Conservation (phyloP, 2,329 filamentous ascomycete genomes). For the Penicillium rolfsii region DNA sequence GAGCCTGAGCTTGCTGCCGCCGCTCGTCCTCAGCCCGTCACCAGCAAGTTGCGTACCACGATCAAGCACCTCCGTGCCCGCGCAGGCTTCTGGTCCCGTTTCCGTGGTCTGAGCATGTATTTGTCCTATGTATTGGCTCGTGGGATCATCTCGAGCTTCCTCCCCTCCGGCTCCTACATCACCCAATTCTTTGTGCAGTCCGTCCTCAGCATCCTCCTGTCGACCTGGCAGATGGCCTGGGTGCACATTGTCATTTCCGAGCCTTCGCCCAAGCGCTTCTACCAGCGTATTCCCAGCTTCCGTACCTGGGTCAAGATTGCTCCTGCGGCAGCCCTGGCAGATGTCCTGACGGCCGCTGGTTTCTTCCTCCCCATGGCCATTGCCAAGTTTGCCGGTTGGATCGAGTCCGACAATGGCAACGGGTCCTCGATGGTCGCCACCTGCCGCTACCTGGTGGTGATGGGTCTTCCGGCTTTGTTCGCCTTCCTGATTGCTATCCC, state of each 20-base stretch:
- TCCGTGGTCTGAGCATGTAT: constrained; percentile 67
- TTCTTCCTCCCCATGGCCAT: constrained; percentile 46
- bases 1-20: constrained; percentile 49
- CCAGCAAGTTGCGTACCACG: constrained; percentile 61
- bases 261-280: constrained; percentile 66
- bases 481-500: constrained; percentile 72
- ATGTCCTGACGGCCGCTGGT: constrained; percentile 57
- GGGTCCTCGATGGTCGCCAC: constrained; percentile 46
- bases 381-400: constrained; percentile 52
- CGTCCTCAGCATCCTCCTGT: constrained; percentile 62
- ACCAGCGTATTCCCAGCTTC: constrained; percentile 69
- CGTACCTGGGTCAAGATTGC: constrained; percentile 70
- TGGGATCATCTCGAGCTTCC: constrained; percentile 50
- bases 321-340: constrained; percentile 67
- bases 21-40: constrained; percentile 61
- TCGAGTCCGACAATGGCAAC: constrained; percentile 41
- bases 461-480: constrained; percentile 52
- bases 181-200: constrained; percentile 56
- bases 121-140: constrained; percentile 52
- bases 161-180: constrained; percentile 43
- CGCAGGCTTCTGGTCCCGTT: constrained; percentile 67
- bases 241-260: constrained; percentile 82
- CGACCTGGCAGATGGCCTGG: constrained; percentile 76
- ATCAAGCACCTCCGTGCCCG: constrained; percentile 64
- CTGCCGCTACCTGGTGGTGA: constrained; percentile 21